phyloP scores from a whole-genome alignment of 441 rosid genomes.

The Jatropha podagrica region DNA sequence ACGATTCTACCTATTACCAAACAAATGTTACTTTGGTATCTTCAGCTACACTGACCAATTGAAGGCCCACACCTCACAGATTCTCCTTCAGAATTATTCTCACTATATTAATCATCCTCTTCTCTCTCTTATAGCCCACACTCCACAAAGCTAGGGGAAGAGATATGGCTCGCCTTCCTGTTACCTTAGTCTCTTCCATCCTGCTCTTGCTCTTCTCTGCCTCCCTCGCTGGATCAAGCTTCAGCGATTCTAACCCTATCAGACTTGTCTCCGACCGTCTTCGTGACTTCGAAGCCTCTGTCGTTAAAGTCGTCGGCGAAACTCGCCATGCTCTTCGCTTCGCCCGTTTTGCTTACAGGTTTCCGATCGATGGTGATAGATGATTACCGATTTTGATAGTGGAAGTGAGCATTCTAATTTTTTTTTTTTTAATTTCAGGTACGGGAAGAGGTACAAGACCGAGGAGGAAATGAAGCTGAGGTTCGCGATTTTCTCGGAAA shows the following conservation, averaged over 20 bases:
- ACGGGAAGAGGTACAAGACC: conserved; percentile 65
- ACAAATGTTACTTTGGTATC: neutral
- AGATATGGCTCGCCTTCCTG: conserved; percentile 32
- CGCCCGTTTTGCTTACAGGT: conserved; percentile 84
- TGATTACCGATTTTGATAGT: neutral
- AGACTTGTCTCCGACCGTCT: conserved; percentile 64
- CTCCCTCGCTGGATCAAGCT: conserved; percentile 32
- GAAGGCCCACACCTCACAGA: neutral
- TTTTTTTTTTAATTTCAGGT: conserved; percentile 30
- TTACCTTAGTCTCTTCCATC: conserved; percentile 15
- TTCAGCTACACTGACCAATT: neutral
- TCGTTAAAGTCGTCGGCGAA: conserved; percentile 63
- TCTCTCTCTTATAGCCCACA: neutral
- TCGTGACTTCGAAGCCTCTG: conserved; percentile 54
- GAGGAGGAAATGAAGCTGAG: conserved; percentile 70
- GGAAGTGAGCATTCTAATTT: neutral
- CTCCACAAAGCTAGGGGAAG: neutral
- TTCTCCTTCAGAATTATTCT: neutral
- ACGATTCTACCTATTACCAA: neutral
- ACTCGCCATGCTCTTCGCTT: conserved; percentile 64
- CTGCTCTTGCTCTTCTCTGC: conserved; percentile 28
- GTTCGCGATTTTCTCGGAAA: conserved; percentile 70
- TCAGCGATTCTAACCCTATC: conserved; percentile 68
- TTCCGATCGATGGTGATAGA: neutral
- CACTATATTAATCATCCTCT: neutral